Base-by-base conservation (phyloP, 2,329 filamentous ascomycete genomes). In the Nigrospora sphaerica region DNA sequence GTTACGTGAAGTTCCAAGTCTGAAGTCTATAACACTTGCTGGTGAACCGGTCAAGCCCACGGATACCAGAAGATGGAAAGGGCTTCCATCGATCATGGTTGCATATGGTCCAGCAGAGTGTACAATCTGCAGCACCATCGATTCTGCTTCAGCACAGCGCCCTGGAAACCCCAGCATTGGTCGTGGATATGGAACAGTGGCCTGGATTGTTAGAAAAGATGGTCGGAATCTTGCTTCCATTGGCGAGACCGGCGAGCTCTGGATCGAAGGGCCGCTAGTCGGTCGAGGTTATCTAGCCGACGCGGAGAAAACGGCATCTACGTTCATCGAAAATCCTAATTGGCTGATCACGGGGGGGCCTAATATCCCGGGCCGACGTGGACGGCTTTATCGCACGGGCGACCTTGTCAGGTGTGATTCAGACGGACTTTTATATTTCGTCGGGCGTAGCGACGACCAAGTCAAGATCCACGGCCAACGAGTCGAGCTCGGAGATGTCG, bases 241-340 rank as follows among this genome's bases (percentile, higher is more conserved):
- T 13, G 45, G 48, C 5, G 18, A 32, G 16, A 18, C 36, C 4
- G 48, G 42, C 13, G 48, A 49, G 32, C 45, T 49, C 11, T 41
- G 18, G 35, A 34, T 49, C 3, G 45, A 47, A 18, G 48, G 48
- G 18, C 45, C 48, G 5, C 34, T 45, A 12, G 48, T 49, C 11
- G 32, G 36, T 12, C 18, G 40, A n/a, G 49, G 49, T 5, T 50
- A 50, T 41, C 33, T 50, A 9, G 28, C 16, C 9, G 39, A 48
- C 32, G 10, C 23, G 6, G 19, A 33, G 17, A n/a, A n/a, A n/a
- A n/a, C n/a, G n/a, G n/a, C n/a, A n/a, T n/a, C n/a, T n/a, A n/a
- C n/a, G n/a, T n/a, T n/a, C n/a, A n/a, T n/a, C n/a, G n/a, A n/a
- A n/a, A n/a, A n/a, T n/a, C n/a, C n/a, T n/a, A n/a, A n/a, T n/a